Evolutionary conservation across 768 basidiomycete species (phyloP), one percentile per base, ranked within the genome.

Genomic region (Cyclocybe cylindracea): DNA sequence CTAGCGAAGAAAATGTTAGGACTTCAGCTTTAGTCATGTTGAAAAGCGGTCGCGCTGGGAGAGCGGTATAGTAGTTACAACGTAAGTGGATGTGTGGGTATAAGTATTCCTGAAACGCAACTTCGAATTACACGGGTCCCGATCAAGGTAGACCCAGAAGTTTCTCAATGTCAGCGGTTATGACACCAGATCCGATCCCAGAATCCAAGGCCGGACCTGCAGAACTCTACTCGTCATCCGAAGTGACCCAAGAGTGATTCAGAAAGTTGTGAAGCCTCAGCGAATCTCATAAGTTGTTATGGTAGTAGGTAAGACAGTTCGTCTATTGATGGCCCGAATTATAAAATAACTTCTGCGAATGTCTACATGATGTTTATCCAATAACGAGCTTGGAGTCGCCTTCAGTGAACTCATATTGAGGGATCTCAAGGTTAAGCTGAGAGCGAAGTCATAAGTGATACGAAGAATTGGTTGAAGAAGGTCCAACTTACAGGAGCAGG

Each of bases 351-450:
- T 41, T 39, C 55, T 48, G 29, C 19, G 9, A 10, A 13, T 19
- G 14, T 60, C 59, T 60, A 61, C 48, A 36, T 50, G 54, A 33
- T 36, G 61, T 64, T 67, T 78, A 97, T 78, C 94, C 94, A 67
- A 97, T 82, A 66, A 93, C 64, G 56, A 97, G 74, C 74, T 96
- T 96, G 63, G 80, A 84, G 55, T 94, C 92, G 39, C 74, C 89
- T 33, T 95, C 94, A 63, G 85, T 88, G 80, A 97, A 87, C 59
- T 88, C 86, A 69, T 97, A 87, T 48, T 78, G 79, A 54, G 95
- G 95, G 52, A 99, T 81, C 71, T 98, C 96, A 57, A 98, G 82
- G 76, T 99, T 99, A 61, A 95, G 84, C 88, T 92, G 54, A 32
- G 53, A 41, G 41, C 16, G 62, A 54, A 54, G 48, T 39, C n/a